Evolutionary conservation across 2,329 filamentous ascomycete genomes (phyloP).

Genomic region (Colletotrichum sp.): DNA sequence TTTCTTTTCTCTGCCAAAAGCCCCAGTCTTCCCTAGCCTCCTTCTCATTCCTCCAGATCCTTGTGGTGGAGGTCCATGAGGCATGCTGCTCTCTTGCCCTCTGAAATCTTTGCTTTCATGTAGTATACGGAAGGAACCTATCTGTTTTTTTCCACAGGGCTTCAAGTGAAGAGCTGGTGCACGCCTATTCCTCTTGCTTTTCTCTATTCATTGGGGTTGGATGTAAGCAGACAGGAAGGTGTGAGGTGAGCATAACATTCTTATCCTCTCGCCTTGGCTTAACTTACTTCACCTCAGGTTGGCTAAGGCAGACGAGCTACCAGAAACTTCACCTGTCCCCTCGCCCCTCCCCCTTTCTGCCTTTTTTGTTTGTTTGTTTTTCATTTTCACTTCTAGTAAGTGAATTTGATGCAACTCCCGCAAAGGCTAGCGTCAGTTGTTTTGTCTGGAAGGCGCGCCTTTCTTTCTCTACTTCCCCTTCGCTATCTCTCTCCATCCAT

Average conservation of each 20-base stretch:
- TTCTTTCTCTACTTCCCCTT: neutral
- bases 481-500: neutral
- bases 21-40: neutral
- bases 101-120: neutral
- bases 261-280: neutral
- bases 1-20: neutral
- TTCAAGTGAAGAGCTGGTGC: neutral
- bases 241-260: neutral
- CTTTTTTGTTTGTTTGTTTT: neutral
- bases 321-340: neutral
- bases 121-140: neutral
- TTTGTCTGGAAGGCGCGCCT: neutral
- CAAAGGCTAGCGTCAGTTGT: neutral
- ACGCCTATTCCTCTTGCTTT: neutral
- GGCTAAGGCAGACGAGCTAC: neutral
- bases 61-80: neutral
- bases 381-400: neutral
- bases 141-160: neutral
- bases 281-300: neutral
- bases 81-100: neutral
- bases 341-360: neutral
- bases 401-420: neutral
- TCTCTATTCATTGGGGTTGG: neutral
- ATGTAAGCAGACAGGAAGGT: neutral
- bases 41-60: neutral